Evolutionary conservation across 1,284 basidiomycete genomes (phyloP).

Genomic region (Cutaneotrichosporon dermatis): DNA sequence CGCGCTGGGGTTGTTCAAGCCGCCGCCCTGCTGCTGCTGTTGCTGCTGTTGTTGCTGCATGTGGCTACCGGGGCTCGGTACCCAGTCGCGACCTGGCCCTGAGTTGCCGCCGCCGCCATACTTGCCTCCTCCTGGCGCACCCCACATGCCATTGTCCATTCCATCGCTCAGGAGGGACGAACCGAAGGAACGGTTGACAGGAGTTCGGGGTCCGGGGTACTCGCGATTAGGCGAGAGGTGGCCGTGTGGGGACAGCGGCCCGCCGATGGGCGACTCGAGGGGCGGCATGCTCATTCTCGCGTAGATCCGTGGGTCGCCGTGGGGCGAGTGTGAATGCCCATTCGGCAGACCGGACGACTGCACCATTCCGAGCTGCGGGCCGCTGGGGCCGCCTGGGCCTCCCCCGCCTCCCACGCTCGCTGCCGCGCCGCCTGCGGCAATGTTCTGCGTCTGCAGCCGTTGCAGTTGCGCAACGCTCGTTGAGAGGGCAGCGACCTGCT

Average conservation of each 20-base stretch:
- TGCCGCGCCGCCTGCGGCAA: neutral
- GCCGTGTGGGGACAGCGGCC: slow-evolving; percentile 1
- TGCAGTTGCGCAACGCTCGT: slow-evolving; percentile 76
- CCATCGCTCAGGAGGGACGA: slow-evolving; percentile 15
- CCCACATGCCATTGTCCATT: slow-evolving; percentile 18
- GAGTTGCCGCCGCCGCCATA: slow-evolving; percentile 5
- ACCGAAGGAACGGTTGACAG: slow-evolving; percentile 17
- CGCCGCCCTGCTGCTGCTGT: slow-evolving; percentile 5
- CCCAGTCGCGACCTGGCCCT: slow-evolving; percentile 12
- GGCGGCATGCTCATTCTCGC: slow-evolving; percentile 10
- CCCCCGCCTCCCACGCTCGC: neutral
- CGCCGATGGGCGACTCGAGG: slow-evolving; percentile 6
- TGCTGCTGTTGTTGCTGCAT: slow-evolving; percentile 8
- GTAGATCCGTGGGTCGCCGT: slow-evolving; percentile 5
- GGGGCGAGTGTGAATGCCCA: slow-evolving; percentile 2
- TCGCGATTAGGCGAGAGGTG: slow-evolving; percentile 9
- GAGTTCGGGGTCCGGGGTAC: slow-evolving; percentile 11
- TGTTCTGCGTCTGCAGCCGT: slow-evolving; percentile 28
- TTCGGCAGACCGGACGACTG: slow-evolving; percentile 4
- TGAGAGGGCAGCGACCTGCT: slow-evolving; percentile 72
- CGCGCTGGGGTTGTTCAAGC: slow-evolving; percentile 29
- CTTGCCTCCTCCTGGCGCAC: slow-evolving; percentile 8
- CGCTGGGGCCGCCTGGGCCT: neutral
- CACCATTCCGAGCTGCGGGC: neutral
- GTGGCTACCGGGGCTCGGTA: slow-evolving; percentile 7